Evolutionary conservation across 2,329 filamentous ascomycete species (phyloP).

Genomic region (Coniosporium tulheliwenetii): DNA sequence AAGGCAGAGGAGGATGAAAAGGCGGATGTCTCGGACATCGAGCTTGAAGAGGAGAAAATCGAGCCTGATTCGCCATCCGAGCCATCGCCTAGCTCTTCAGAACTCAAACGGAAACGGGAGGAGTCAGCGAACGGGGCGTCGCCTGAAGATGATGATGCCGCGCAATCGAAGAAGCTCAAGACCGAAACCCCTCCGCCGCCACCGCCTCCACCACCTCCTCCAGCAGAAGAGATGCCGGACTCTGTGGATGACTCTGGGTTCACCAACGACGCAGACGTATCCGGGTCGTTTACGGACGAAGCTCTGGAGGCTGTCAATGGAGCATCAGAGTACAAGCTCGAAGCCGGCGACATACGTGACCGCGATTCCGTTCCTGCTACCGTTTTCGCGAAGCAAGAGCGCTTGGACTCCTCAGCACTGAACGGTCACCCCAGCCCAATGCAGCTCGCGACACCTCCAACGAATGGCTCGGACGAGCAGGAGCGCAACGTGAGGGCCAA

Average conservation of each 20-base stretch:
- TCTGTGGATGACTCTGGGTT: slow-evolving; percentile 2
- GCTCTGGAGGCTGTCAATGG: too few relatives aligned
- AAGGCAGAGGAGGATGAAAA: background rate
- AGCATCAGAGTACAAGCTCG: too few relatives aligned
- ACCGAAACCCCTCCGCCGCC: slow-evolving; percentile 15
- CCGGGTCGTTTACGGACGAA: too few relatives aligned
- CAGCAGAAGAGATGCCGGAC: slow-evolving; percentile 13
- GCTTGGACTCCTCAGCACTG: too few relatives aligned
- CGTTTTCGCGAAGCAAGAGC: too few relatives aligned
- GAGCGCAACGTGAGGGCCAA: slow-evolving; percentile 13
- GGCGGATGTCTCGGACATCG: background rate
- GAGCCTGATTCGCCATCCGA: too few relatives aligned
- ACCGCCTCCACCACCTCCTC: slow-evolving; percentile 24
- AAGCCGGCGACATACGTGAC: too few relatives aligned
- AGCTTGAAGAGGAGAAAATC: background rate
- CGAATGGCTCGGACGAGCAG: slow-evolving; percentile 17
- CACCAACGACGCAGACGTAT: too few relatives aligned
- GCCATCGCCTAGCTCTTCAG: too few relatives aligned
- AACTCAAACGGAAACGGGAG: too few relatives aligned
- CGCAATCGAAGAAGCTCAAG: background rate
- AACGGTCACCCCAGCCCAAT: slow-evolving; percentile 15
- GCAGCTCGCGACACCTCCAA: slow-evolving; percentile 29
- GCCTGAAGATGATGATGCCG: background rate
- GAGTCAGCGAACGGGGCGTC: background rate
- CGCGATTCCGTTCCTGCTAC: too few relatives aligned